Evolutionary conservation across 805 yeast species (phyloP).

Genomic region (Ogataea methanolica): DNA sequence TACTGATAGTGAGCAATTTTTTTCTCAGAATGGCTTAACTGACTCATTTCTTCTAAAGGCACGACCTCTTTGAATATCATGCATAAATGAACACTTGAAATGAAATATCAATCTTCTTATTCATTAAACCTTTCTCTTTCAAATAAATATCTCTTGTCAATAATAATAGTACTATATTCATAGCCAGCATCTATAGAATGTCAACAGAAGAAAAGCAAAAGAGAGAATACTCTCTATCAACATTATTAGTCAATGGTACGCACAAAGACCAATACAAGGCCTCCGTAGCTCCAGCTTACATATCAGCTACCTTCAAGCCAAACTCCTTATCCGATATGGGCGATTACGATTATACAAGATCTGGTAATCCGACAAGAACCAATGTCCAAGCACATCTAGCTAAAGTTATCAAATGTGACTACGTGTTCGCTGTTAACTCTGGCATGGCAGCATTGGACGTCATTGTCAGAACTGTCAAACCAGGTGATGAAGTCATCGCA

Average conservation of each 20-base stretch:
- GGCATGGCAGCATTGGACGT: constrained; percentile 95
- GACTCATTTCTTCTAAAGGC: no score
- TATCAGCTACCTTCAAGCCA: constrained; percentile 92
- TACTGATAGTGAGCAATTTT: no score
- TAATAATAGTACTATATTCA: no score
- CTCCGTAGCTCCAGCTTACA: constrained; percentile 84
- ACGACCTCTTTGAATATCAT: no score
- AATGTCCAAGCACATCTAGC: constrained; percentile 73
- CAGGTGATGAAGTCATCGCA: constrained; percentile 89
- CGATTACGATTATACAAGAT: constrained; percentile 80
- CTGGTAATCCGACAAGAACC: constrained; percentile 92
- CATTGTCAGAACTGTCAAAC: constrained; percentile 64
- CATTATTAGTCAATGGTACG: constrained; percentile 62
- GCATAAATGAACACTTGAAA: no score
- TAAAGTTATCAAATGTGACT: constrained; percentile 70
- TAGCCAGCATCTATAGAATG: no score
- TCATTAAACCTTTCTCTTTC: no score
- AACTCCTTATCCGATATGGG: constrained; percentile 69
- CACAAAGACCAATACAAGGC: constrained; percentile 70
- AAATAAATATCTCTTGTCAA: no score
- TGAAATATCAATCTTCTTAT: no score
- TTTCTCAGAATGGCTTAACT: no score
- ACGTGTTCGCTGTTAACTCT: constrained; percentile 76
- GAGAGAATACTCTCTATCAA: constrained; percentile 52
- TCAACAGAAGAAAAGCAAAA: neutral